Conservation (phyloP, 2,329 filamentous ascomycete species). For the Rhynchosporium graminicola region DNA sequence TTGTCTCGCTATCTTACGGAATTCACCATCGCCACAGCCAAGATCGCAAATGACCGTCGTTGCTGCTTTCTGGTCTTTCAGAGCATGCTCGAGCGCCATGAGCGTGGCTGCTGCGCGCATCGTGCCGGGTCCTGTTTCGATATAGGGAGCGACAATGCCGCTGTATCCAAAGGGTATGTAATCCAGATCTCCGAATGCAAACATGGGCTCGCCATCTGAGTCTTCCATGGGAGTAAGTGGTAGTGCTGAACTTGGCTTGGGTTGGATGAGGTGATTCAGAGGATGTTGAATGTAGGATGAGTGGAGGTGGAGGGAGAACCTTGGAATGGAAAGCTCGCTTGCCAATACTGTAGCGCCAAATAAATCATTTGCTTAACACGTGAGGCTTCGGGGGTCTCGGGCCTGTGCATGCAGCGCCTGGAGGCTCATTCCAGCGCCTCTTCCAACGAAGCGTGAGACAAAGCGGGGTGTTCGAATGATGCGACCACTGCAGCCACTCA, state of each 20-base stretch:
- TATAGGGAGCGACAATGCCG: constrained; percentile 29
- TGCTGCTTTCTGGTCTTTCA: constrained; percentile 14
- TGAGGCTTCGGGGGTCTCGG: not conserved
- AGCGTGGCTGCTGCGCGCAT: constrained; percentile 34
- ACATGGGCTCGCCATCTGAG: constrained; percentile 22
- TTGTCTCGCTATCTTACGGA: constrained; percentile 23
- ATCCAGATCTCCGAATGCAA: constrained; percentile 38
- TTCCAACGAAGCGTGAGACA: not conserved
- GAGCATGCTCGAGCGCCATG: constrained; percentile 25
- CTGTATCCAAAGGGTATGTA: constrained; percentile 32
- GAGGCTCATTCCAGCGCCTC: not conserved
- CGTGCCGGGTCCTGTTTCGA: constrained; percentile 28
- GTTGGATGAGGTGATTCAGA: not conserved
- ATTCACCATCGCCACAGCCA: constrained; percentile 33
- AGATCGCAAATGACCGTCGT: constrained; percentile 30
- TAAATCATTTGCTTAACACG: not conserved
- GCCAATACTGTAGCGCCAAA: not conserved
- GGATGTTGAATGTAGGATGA: not conserved
- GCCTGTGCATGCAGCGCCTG: not conserved
- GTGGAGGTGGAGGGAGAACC: not conserved
- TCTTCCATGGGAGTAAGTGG: not conserved
- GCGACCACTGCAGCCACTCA: no score
- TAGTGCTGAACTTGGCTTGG: not conserved
- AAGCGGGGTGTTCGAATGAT: not conserved
- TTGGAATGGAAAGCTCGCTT: not conserved